These are phyloP conservation scores for Tuber borchii DNA, from an alignment of 495 filamentous ascomycete genomes.

Conservation along the genomic window DNA sequence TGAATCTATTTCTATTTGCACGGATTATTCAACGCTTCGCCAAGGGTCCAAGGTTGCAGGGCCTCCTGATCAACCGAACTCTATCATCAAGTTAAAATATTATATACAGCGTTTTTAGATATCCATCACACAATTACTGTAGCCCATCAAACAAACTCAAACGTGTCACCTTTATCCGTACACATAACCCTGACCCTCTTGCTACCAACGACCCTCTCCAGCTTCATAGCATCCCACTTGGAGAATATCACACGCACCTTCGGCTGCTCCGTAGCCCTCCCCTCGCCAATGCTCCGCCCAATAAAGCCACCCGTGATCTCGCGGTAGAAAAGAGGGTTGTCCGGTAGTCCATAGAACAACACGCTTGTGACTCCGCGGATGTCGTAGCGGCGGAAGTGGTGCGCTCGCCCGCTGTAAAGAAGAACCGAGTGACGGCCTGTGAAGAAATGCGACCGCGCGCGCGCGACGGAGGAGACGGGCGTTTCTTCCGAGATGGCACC, in stretches of 20 bases:
- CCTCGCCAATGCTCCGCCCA: slow-evolving; percentile 51
- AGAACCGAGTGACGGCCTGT: slow-evolving; percentile 73
- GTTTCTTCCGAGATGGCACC: slow-evolving; percentile 86
- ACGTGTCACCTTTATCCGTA: slow-evolving; percentile 74
- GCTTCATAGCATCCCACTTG: slow-evolving; percentile 75
- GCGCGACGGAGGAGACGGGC: slow-evolving; percentile 62
- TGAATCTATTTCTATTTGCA: background rate
- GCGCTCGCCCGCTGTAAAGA: slow-evolving; percentile 84
- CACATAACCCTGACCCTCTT: slow-evolving; percentile 69
- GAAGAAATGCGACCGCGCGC: slow-evolving; percentile 81
- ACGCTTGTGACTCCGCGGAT: slow-evolving; percentile 72
- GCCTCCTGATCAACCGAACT: background rate
- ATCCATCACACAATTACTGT: slow-evolving; percentile 1
- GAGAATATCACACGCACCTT: slow-evolving; percentile 71
- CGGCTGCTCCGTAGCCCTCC: slow-evolving; percentile 45
- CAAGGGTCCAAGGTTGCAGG: background rate
- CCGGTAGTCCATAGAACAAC: slow-evolving; percentile 79
- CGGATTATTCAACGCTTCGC: background rate
- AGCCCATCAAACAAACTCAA: slow-evolving; percentile 61
- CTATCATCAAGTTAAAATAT: background rate
- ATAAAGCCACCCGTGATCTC: slow-evolving; percentile 74
- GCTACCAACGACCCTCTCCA: slow-evolving; percentile 82
- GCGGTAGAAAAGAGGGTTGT: slow-evolving; percentile 80
- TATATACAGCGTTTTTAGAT: slow-evolving; percentile 2
- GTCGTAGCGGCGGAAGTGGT: slow-evolving; percentile 83